These are phyloP conservation scores for Melanogaster broomeanus DNA, from an alignment of 768 basidiomycete genomes.

Conservation along the genomic window DNA sequence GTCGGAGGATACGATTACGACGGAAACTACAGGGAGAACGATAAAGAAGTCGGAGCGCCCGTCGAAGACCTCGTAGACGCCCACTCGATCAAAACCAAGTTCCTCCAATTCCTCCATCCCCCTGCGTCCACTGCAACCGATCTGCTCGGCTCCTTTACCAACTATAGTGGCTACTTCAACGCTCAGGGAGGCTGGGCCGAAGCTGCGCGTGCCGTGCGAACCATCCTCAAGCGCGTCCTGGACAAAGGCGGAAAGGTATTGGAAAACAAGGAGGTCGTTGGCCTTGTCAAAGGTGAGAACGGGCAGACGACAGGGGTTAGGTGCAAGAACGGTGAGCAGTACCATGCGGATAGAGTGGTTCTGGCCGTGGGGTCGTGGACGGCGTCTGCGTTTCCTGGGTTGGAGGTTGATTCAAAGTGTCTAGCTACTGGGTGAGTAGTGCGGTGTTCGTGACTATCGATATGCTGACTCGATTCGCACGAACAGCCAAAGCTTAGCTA, in stretches of 20 bases:
- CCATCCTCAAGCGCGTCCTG: slow-evolving; percentile 57
- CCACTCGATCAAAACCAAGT: slow-evolving; percentile 13
- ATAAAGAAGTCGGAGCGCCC: slow-evolving; percentile 54
- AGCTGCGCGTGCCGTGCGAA: slow-evolving; percentile 63
- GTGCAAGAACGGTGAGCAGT: slow-evolving; percentile 56
- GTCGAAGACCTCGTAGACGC: slow-evolving; percentile 34
- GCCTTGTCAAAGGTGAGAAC: slow-evolving; percentile 40
- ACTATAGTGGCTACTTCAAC: slow-evolving; percentile 64
- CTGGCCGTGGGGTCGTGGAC: slow-evolving; percentile 87
- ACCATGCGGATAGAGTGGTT: slow-evolving; percentile 62
- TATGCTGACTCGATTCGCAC: not conserved
- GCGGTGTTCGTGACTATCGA: not conserved
- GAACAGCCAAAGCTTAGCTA: slow-evolving; percentile 77
- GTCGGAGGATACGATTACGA: slow-evolving; percentile 41
- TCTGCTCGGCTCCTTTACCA: slow-evolving; percentile 13
- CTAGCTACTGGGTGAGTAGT: slow-evolving; percentile 77
- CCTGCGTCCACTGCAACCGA: not conserved
- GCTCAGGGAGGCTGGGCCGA: slow-evolving; percentile 83
- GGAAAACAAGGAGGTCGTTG: slow-evolving; percentile 56
- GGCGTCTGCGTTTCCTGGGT: slow-evolving; percentile 68
- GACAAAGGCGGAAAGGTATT: slow-evolving; percentile 61
- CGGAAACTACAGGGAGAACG: slow-evolving; percentile 61
- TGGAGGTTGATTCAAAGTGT: slow-evolving; percentile 50
- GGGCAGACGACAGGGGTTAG: slow-evolving; percentile 58
- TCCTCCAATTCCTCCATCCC: slow-evolving; percentile 13